Base-by-base conservation (phyloP, 352 stramenopile genomes). In the Lagenidium sp. region DNA sequence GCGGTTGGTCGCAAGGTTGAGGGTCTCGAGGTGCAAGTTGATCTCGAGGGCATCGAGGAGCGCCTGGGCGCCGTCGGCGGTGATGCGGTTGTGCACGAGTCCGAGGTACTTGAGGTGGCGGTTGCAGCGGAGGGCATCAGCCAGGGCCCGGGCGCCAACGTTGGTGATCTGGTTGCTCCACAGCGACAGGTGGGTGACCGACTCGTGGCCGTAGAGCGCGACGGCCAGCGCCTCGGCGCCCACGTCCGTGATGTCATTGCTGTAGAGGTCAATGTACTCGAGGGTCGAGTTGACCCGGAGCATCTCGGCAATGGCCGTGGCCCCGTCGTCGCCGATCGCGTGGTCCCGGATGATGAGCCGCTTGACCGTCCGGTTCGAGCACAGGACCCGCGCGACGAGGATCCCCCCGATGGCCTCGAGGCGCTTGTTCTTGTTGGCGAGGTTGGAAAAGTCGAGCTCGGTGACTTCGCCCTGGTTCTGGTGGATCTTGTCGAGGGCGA, bases 151-250 rank as follows among this genome's bases (percentile, higher is more conserved):
- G 11, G 68, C 73, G 6, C 73, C 76, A 21, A 49, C 50, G 44
- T 85, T 71, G 18, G 63, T 60, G 50, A 88, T 83, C n/a, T 53
- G 44, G 56, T 86, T 89, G 43, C 57, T 71, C 57, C 61, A 68
- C 23, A 89, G 36, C 18, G 51, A 58, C 43, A 89, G 49, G 44
- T 79, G 57, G 30, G 54, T 69, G 26, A 89, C 36, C 20, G 77
- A 80, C 41, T 82, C 74, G 47, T 91, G 71, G 38, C 72, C 74
- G 36, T 85, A 85, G 4, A 91, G 55, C 10, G 69, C 79, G 19
- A 85, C 60, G 16, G 79, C 76, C 12, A 91, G 36, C 22, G 64
- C 65, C 24, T 82, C 53, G 3, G 45, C 73, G 15, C 79, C 79
- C 13, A 47, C 60, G 45, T 87, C 76, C 18, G 68, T 67, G 49